Evolutionary conservation across 768 basidiomycete species (phyloP), one percentile per base, ranked within the genome.

Genomic region (Pulveroboletus sp.): DNA sequence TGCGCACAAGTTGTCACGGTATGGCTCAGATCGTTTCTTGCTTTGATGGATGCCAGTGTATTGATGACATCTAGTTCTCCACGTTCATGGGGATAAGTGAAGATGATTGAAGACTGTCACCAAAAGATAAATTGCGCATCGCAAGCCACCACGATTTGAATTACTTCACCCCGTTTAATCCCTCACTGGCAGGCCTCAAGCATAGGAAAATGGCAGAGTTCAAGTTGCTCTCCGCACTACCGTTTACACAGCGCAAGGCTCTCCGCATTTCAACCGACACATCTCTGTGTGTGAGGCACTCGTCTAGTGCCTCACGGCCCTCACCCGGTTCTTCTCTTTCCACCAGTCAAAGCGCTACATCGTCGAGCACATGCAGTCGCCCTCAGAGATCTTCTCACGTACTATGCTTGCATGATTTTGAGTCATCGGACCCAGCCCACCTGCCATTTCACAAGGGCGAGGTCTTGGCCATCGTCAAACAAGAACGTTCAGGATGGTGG

Each of bases 401-500:
- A 58, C 62, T 86, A 8, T 87, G 85, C 66, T 69, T 85, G 63
- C 76, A 82, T 59, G 85, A 89, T 66, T 90, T 86, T 57, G 61
- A 72, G 20, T 78, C 85, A 4, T 69, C 75, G 20, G 89, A 89
- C 55, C 65, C 73, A 14, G 76, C 75, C 57, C 80, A 83, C 47
- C 72, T 90, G 16, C 68, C 77, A 4, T 88, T 90, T 64, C 67
- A 66, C 34, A 78, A 78, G 68, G 79, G 80, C 52, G 87, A 90
- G 53, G 77, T 89, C 19, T 67, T 91, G 24, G 76, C 79, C 20
- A 71, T 90, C 43, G 72, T 90, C 38, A 81, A 81, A 64, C 74
- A 79, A 64, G 85, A 89, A 64, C 73, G 76, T 12, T 78, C 82
- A 2, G 88, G 89, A 10, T 90, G 87, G 88, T 90, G 87, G 86